Evolutionary conservation across 768 basidiomycete genomes (phyloP).

Genomic region (Lactifluus rugatus): DNA sequence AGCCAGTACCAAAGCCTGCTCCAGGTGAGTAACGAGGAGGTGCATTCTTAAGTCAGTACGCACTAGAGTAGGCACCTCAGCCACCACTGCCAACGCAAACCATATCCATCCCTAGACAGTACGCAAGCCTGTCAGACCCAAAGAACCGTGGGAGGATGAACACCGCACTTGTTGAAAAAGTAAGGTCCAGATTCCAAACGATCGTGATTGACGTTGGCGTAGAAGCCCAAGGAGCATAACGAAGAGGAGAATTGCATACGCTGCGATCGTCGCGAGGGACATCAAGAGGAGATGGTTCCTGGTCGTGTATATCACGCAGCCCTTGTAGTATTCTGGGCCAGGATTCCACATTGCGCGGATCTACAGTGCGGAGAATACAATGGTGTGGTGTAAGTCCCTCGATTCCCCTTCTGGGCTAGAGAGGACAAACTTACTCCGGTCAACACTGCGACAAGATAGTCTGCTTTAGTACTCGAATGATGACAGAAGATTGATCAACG

Average conservation of each 20-base stretch:
- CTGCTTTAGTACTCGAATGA: not conserved
- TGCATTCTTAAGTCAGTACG: not conserved
- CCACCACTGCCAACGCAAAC: constrained; percentile 6
- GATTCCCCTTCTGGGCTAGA: not conserved
- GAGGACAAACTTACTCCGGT: not conserved
- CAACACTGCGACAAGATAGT: not conserved
- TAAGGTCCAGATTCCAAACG: constrained; percentile 1
- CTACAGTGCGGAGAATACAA: not conserved
- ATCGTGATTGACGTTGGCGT: not conserved
- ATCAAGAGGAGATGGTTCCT: not conserved
- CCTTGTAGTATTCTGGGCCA: constrained; percentile 2
- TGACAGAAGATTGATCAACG: not conserved
- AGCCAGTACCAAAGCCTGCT: not conserved
- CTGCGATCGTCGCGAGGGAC: not conserved
- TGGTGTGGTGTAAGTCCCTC: not conserved
- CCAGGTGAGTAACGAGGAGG: not conserved
- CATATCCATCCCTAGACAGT: constrained; percentile 8
- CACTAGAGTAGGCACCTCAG: constrained; percentile 10
- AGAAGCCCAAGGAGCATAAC: constrained; percentile 3
- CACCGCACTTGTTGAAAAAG: constrained; percentile 2
- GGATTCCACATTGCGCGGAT: not conserved
- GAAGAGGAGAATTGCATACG: constrained; percentile 2
- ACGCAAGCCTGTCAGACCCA: not conserved
- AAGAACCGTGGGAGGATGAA: too few relatives aligned
- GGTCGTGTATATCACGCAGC: not conserved